A percentile compares a stretch with the other conserved stretches of the same genome.
Conservation (phyloP, 768 basidiomycete species). For the Dentipellis sp. region DNA sequence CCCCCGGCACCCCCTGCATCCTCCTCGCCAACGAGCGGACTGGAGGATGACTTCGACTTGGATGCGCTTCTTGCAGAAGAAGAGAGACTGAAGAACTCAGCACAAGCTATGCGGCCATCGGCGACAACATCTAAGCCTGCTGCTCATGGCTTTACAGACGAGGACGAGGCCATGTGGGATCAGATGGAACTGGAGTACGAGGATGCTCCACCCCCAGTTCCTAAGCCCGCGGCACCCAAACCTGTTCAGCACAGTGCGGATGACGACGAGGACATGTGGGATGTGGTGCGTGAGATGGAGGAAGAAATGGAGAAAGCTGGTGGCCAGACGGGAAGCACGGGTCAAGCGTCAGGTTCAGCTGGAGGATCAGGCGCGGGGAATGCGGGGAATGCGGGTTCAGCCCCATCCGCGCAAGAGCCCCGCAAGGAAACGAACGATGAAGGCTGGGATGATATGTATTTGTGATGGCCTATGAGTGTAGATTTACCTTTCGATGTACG, state of each 20-base stretch:
- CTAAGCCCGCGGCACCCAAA: conserved; percentile 4
- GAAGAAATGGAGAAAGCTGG: conserved; percentile 8
- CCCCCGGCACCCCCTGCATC: conserved; percentile 7
- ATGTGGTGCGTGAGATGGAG: conserved; percentile 51
- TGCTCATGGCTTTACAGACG: conserved; percentile 18
- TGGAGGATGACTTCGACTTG: conserved; percentile 6
- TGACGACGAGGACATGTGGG: conserved; percentile 69
- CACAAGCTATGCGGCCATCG: background rate
- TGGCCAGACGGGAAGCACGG: background rate
- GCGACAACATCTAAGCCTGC: conserved; percentile 2
- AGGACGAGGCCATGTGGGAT: conserved; percentile 32
- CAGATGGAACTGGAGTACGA: conserved; percentile 15
- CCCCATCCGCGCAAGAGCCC: background rate
- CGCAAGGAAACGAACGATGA: conserved; percentile 31
- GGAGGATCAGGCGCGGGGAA: background rate
- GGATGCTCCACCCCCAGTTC: background rate
- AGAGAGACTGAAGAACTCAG: background rate
- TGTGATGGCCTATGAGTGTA: conserved; percentile 9
- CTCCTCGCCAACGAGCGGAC: background rate
- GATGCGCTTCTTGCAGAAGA: conserved; percentile 14
- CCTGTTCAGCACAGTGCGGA: conserved; percentile 8
- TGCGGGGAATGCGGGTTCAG: background rate
- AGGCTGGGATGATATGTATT: conserved; percentile 62
- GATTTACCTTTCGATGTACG: too few relatives aligned
- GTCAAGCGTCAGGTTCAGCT: background rate